Conservation (phyloP, 2,329 filamentous ascomycete species). For the Proliferodiscus dingleyae region DNA sequence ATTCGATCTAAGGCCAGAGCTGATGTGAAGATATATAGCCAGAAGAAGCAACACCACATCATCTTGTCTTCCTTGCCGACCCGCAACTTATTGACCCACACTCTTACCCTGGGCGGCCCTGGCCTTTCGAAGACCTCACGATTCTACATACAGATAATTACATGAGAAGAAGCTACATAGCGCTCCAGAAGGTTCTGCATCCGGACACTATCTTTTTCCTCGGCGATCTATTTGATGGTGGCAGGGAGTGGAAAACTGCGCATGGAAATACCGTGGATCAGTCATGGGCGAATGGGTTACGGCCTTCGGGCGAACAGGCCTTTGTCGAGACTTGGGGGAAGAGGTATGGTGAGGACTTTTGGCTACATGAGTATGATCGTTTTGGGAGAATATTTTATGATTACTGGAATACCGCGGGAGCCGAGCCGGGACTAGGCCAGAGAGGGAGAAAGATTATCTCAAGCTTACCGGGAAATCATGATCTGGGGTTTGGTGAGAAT, state of each 20-base stretch:
- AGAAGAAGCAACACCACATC: constrained; percentile 70
- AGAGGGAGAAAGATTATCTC: constrained; percentile 73
- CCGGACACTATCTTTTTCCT: constrained; percentile 89
- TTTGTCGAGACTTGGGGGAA: constrained; percentile 63
- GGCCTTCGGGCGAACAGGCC: constrained; percentile 48
- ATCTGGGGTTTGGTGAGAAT: constrained; percentile 83
- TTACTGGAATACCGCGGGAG: constrained; percentile 56
- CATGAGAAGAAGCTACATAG: constrained; percentile 74
- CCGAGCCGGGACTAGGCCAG: constrained; percentile 51
- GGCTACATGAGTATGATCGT: constrained; percentile 79
- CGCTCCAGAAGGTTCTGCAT: constrained; percentile 68
- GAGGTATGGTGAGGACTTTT: constrained; percentile 75
- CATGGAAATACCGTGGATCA: constrained; percentile 56
- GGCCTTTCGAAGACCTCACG: constrained; percentile 63
- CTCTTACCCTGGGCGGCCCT: constrained; percentile 66
- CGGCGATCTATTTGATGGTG: constrained; percentile 92
- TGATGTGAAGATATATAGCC: constrained; percentile 50
- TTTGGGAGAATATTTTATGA: constrained; percentile 84
- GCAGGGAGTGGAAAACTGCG: constrained; percentile 84
- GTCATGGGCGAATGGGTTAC: constrained; percentile 48
- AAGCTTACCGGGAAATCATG: constrained; percentile 89
- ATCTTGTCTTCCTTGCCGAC: constrained; percentile 64
- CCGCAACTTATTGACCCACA: constrained; percentile 72
- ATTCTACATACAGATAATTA: constrained; percentile 83
- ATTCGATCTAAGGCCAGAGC: constrained; percentile 4